phyloP scores from a whole-genome alignment of 1,284 basidiomycete genomes.

The Peniophora sp. region DNA sequence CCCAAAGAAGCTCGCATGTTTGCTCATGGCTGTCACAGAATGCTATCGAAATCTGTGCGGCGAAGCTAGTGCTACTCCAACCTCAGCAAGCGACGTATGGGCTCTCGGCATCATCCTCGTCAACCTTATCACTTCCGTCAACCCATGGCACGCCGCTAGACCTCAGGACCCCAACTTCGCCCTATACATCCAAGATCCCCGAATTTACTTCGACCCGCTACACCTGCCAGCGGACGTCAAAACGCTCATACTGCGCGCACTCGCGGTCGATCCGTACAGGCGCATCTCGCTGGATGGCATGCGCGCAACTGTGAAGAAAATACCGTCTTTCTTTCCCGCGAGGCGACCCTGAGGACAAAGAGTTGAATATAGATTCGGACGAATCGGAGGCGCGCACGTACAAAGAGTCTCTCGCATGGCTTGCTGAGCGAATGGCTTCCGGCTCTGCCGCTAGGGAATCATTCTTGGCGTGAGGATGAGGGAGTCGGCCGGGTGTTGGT shows the following conservation, averaged over 20 bases:
- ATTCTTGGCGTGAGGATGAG: too few relatives aligned
- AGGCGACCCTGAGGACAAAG: too few relatives aligned
- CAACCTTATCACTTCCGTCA: neutral
- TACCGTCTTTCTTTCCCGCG: neutral
- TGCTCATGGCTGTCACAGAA: neutral
- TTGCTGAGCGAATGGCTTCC: too few relatives aligned
- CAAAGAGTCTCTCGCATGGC: too few relatives aligned
- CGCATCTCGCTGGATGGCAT: neutral
- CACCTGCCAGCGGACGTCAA: neutral
- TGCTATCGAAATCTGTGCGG: neutral
- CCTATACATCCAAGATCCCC: slow-evolving; percentile 4
- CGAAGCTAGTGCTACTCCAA: neutral
- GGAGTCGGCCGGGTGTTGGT: too few relatives aligned
- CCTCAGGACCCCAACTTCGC: slow-evolving; percentile 1
- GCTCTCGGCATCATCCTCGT: slow-evolving; percentile 1
- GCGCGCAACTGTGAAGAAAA: neutral
- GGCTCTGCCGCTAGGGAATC: too few relatives aligned
- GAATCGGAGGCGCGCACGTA: too few relatives aligned
- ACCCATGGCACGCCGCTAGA: neutral
- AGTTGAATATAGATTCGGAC: too few relatives aligned
- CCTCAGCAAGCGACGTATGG: neutral
- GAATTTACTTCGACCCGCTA: neutral
- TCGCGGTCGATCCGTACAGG: neutral
- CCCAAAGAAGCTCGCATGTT: too few relatives aligned
- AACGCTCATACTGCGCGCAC: neutral